Conservation (phyloP, 768 basidiomycete species). For the Trichaptum fuscoviolaceum region DNA sequence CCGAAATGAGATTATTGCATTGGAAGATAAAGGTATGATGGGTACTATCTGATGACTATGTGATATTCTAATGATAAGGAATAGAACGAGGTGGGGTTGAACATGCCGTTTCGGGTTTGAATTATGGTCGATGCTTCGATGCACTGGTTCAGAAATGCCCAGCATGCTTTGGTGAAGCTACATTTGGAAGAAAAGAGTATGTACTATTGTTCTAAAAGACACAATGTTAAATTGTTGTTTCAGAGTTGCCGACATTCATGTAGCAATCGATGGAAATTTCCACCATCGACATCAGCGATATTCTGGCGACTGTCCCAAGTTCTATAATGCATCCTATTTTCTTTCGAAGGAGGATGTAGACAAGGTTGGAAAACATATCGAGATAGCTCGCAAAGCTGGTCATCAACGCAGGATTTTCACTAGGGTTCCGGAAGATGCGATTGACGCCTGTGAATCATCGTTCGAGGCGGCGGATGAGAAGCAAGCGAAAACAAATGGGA, state of each 20-base stretch:
- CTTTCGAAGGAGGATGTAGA: slow-evolving; percentile 31
- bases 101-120: not conserved
- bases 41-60: no score
- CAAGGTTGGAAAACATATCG: slow-evolving; percentile 23
- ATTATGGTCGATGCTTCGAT: slow-evolving; percentile 12
- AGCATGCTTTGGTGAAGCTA: slow-evolving; percentile 27
- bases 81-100: no score
- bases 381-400: slow-evolving; percentile 16
- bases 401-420: slow-evolving; percentile 1
- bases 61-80: no score
- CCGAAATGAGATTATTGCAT: no score
- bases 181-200: slow-evolving; percentile 20
- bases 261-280: slow-evolving; percentile 35
- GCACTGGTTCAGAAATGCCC: slow-evolving; percentile 27
- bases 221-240: slow-evolving; percentile 5
- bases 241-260: slow-evolving; percentile 32
- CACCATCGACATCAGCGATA: slow-evolving; percentile 28
- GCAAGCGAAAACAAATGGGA: slow-evolving; percentile 21
- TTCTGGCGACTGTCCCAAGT: slow-evolving; percentile 27
- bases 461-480: slow-evolving; percentile 30
- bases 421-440: slow-evolving; percentile 26
- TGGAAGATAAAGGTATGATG: no score
- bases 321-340: slow-evolving; percentile 28
- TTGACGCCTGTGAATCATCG: slow-evolving; percentile 29
- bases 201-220: slow-evolving; percentile 6